Percentiles rank a stretch among this genome's conserved stretches.
Conservation (phyloP, 1,139 yeast genomes). For the Blastobotrys raffinosifermentans region DNA sequence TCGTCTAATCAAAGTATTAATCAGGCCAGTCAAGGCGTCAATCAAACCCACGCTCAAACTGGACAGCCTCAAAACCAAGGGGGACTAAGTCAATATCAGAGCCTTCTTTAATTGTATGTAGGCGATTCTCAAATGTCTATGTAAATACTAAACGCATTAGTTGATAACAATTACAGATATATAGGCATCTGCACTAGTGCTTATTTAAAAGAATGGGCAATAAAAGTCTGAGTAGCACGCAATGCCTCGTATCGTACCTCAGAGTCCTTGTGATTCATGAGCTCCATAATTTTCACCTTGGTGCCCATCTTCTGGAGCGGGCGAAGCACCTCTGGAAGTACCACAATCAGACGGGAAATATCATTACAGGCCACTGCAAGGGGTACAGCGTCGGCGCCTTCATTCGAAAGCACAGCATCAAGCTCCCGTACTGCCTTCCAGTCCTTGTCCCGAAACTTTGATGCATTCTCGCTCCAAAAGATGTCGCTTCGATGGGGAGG, state of each 20-base stretch:
- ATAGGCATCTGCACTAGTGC: neutral
- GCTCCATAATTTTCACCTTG: conserved; percentile 76
- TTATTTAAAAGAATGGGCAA: conserved; percentile 57
- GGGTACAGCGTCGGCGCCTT: conserved; percentile 29
- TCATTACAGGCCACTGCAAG: conserved; percentile 65
- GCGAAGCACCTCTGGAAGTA: conserved; percentile 49
- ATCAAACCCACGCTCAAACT: conserved; percentile 2
- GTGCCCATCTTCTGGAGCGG: conserved; percentile 47
- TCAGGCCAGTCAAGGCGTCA: conserved; percentile 1
- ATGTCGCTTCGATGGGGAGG: conserved; percentile 87
- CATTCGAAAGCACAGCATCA: conserved; percentile 31
- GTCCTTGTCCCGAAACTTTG: conserved; percentile 67
- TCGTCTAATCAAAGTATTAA: neutral
- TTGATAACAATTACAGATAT: neutral
- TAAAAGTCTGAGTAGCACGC: conserved; percentile 86
- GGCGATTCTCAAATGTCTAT: no score
- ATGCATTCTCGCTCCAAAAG: conserved; percentile 83
- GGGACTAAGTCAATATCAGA: conserved; percentile 21
- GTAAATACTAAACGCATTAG: neutral
- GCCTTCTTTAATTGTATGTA: conserved; percentile 14
- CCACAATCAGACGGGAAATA: conserved; percentile 63
- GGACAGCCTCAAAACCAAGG: neutral
- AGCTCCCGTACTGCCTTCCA: conserved; percentile 65
- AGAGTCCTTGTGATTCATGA: conserved; percentile 75
- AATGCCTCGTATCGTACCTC: conserved; percentile 93